Evolutionary conservation across 2,329 filamentous ascomycete species (phyloP), one percentile per base, ranked within the genome.

Genomic region (Cercospora citrullina): DNA sequence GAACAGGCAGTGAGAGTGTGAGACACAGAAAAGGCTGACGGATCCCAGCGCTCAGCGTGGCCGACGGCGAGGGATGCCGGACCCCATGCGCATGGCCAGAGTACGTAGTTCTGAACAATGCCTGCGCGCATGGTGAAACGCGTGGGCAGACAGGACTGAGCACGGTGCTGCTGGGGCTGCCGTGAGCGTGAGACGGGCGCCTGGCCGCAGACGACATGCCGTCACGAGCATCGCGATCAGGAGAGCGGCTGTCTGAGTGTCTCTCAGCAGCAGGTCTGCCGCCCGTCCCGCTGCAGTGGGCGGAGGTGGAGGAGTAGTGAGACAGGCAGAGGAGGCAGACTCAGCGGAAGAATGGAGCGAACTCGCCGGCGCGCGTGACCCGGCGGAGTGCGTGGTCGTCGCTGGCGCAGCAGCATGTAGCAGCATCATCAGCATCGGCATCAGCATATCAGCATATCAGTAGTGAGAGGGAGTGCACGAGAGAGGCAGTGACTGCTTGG

Each of bases 91-190:
- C 62, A 58, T 57, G 62, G 66, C 28, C 33, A 57, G 51, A 60
- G 45, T 30, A 21, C 33, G 58, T 45, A 51, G 45, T 65, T 59
- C 26, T 42, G 60, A 64, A 69, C 66, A 59, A 65, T 69, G 59
- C 55, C 60, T 62, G 65, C 58, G 61, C 23, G 60, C 51, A 63
- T 67, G 69, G 66, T 69, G 69, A 65, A 71, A 69, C 62, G 67
- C 42, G 63, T 48, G 63, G 33, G 61, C 28, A 57, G 48, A 33
- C 4, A 45, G 45, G 53, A 61, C 60, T 66, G 66, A 64, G 67
- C 64, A 55, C 10, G 42, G 33, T 14, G 36, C 36, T 42, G 36
- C 36, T 42, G 16, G 39, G 30, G 57, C 66, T 48, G 30, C 28
- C 48, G 39, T 51, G 66, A 62, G 62, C 60, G 63, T 51, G 64